Base-by-base conservation (phyloP, 2,329 filamentous ascomycete genomes). In the Zymoseptoria brevis region DNA sequence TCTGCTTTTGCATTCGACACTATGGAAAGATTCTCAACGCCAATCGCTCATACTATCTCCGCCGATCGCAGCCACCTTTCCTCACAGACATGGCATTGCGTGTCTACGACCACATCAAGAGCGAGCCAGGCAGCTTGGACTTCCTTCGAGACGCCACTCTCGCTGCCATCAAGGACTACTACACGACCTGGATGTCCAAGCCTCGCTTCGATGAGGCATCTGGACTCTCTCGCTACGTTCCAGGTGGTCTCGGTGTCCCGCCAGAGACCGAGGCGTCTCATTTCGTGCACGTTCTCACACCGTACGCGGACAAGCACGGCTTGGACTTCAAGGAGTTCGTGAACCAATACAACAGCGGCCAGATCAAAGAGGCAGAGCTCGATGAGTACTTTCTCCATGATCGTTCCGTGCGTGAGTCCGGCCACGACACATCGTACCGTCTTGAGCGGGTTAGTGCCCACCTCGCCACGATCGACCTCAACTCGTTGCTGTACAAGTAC, bases 11-110 rank as follows among this genome's bases (percentile, higher is more conserved):
- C 76, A 97, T 99, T 75, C 87, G 92, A 73, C 93, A 99, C 75
- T 99, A 99, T 72, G 93, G 92, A 69, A 99, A 97, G 79, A 96
- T 99, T 61, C 83, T 97, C 65, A 99, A 99, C 75, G 94, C 94
- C 55, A 99, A 94, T 59, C 85, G 94, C 41, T 92, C 92, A 1
- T 99, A 99, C 79, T 99, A 99, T 72, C 85, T 99, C 16, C 88
- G 85, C 64, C 87, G 94, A 60, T 96, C 94, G 1, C 94, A 99
- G 75, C 94, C 94, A 1, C 94, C 94, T 0, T 97, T 99, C 77
- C 79, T 99, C 58, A 99, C 94, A 1, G 94, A 99, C 74, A 96
- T 99, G 91, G 89, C 93, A 9, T 80, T 97, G 54, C 87, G 91
- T 57, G 90, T 96, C 50, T 97, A 94, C 72, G 91, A 96, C 69